Evolutionary conservation across 208 protist genomes (phyloP).

Genomic region (Wallacemonas sp.): DNA sequence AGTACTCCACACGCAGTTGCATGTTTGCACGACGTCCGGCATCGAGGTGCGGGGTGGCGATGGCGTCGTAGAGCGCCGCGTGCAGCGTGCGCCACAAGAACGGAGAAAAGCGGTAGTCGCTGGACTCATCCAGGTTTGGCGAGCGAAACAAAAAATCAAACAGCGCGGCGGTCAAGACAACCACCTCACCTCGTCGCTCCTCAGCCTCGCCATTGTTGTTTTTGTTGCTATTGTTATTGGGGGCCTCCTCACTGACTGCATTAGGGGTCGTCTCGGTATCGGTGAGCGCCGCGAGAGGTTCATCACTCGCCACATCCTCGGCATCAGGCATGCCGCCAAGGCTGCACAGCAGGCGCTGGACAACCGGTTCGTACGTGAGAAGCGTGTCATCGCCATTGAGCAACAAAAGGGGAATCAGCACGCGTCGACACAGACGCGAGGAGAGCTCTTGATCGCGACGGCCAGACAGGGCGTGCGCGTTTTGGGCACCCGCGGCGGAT

Average conservation of each 20-base stretch:
- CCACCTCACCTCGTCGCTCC: conserved; percentile 48
- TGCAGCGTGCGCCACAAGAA: conserved; percentile 68
- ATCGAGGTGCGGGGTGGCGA: conserved; percentile 39
- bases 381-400: conserved; percentile 30
- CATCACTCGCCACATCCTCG: neutral
- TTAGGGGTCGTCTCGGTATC: neutral
- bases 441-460: conserved; percentile 24
- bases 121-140: conserved; percentile 18
- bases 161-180: conserved; percentile 74
- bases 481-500: too few relatives aligned
- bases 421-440: conserved; percentile 61
- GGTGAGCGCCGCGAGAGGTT: neutral
- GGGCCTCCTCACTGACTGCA: neutral
- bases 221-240: neutral
- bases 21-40: conserved; percentile 66
- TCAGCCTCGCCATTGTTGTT: too few relatives aligned
- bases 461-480: conserved; percentile 5
- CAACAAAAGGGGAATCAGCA: conserved; percentile 73
- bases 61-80: conserved; percentile 41
- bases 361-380: conserved; percentile 23
- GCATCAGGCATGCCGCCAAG: conserved; percentile 13
- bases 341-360: conserved; percentile 27
- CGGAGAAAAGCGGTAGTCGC: conserved; percentile 66
- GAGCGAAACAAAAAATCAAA: conserved; percentile 85
- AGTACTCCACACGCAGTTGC: conserved; percentile 74